Evolutionary conservation across 352 stramenopile species (phyloP), one percentile per base, ranked within the genome.

Genomic region (Phytophthora litchii): DNA sequence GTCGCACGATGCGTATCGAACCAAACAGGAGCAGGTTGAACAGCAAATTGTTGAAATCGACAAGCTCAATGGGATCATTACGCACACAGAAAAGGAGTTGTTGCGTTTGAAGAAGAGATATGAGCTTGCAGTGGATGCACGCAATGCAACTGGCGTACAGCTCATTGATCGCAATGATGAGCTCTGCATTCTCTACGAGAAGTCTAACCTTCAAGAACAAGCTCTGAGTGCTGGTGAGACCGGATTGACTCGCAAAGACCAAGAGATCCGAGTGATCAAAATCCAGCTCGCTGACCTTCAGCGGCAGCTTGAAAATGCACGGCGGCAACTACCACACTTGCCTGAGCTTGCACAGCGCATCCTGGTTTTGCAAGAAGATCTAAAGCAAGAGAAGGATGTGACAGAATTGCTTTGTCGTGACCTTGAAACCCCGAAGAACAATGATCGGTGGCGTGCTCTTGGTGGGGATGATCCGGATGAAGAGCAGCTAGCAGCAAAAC

Each of bases 1-100:
- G 51, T 83, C 74, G 32, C 85, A 97, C 54, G 83, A 95, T 35
- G 73, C 88, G 14, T 98, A 98, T 64, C 74, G 89, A 6, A 57
- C 85, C 20, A 96, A 95, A 65, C 92, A 98, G 58, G 90, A 96
- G 40, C 77, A 84, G 37, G 90, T 98, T 37, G 91, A 98, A 68
- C 91, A 98, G 73, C 94, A 98, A 74, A 98, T 98, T 61, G 83
- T 97, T 10, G 86, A 97, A 65, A 98, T 98, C 47, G 93, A 98
- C 73, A 97, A 97, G 54, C 82, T 98, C 25, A 98, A 98, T 58
- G 78, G 76, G 1, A 95, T 98, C 52, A 98, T 98, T 62, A 97
- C 95, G 19, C 61, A 64, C 17, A 89, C 96, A 0, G 93, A 98
- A 55, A 91, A 89, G 35, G 86, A 95, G 40, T 89, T 98, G 73